Conservation (phyloP, 1,284 basidiomycete species). For the Cryptococcus sp. region DNA sequence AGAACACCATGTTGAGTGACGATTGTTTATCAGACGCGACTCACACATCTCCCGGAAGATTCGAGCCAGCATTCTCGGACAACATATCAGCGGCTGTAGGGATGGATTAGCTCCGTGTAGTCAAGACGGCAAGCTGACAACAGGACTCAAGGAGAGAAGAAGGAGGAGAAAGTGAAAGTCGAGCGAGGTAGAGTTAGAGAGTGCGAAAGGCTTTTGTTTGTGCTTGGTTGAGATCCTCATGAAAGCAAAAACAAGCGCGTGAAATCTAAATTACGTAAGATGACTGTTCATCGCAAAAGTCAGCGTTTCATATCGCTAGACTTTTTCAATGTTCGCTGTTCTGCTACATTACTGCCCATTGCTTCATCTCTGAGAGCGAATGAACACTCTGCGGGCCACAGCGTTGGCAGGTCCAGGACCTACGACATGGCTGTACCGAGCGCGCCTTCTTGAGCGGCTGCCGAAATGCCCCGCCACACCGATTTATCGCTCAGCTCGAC, state of each 20-base stretch:
- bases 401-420: slow-evolving; percentile 19
- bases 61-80: slow-evolving; percentile 10
- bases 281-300: too few species aligned
- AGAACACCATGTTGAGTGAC: neutral
- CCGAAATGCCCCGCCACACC: too few species aligned
- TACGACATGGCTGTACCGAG: slow-evolving; percentile 13
- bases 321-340: too few species aligned
- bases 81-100: slow-evolving; percentile 11
- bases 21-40: slow-evolving; percentile 9
- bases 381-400: slow-evolving; percentile 1
- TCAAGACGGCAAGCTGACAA: too few species aligned
- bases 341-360: neutral
- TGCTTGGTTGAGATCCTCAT: neutral
- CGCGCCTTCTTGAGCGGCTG: neutral
- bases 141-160: neutral
- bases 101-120: neutral
- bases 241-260: neutral
- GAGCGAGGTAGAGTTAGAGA: neutral
- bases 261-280: neutral
- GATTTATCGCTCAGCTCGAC: too few species aligned
- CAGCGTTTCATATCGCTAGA: too few species aligned
- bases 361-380: neutral
- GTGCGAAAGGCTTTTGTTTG: slow-evolving; percentile 1
- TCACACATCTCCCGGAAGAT: slow-evolving; percentile 27
- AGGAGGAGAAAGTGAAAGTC: neutral